Conservation (phyloP, 2,329 filamentous ascomycete genomes). For the Arthrobotrys musiformis region DNA sequence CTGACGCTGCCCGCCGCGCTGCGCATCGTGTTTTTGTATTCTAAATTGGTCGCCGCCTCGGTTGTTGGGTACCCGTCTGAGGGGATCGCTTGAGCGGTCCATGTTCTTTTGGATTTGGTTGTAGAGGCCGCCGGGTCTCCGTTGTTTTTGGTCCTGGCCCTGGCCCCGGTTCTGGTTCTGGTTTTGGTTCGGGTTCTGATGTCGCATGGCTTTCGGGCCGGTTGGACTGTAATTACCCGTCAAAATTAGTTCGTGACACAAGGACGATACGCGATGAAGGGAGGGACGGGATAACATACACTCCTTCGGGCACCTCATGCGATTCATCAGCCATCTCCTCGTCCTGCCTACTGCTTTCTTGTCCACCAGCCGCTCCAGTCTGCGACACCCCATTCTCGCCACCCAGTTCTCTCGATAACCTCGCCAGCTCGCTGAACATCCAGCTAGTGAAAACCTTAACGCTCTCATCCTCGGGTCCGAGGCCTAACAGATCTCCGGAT, state of each 20-base stretch:
- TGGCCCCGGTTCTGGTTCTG: slow-evolving; percentile 65
- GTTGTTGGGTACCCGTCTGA: slow-evolving; percentile 76
- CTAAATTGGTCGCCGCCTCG: slow-evolving; percentile 75
- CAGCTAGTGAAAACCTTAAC: slow-evolving; percentile 86
- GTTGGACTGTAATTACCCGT: slow-evolving; percentile 79
- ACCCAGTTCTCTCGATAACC: slow-evolving; percentile 72
- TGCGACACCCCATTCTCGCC: slow-evolving; percentile 61
- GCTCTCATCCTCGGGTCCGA: slow-evolving; percentile 83
- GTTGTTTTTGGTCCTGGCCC: slow-evolving; percentile 66
- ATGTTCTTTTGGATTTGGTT: slow-evolving; percentile 85
- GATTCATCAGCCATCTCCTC: slow-evolving; percentile 76
- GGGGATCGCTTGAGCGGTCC: slow-evolving; percentile 77
- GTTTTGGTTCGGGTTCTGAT: slow-evolving; percentile 65
- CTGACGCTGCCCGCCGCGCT: slow-evolving; percentile 65
- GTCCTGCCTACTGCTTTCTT: slow-evolving; percentile 68
- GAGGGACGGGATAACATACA: slow-evolving; percentile 66
- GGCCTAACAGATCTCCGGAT: slow-evolving; percentile 83
- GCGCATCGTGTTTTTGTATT: slow-evolving; percentile 77
- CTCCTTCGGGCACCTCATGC: slow-evolving; percentile 67
- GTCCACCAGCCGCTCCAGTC: slow-evolving; percentile 27
- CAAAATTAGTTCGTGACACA: slow-evolving; percentile 57
- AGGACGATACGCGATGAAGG: slow-evolving; percentile 24
- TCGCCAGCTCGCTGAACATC: slow-evolving; percentile 88
- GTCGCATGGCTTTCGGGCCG: slow-evolving; percentile 94
- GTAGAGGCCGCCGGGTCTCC: slow-evolving; percentile 80